Evolutionary conservation across 2,329 filamentous ascomycete species (phyloP).

Genomic region (Chalaropsis thielavioides): DNA sequence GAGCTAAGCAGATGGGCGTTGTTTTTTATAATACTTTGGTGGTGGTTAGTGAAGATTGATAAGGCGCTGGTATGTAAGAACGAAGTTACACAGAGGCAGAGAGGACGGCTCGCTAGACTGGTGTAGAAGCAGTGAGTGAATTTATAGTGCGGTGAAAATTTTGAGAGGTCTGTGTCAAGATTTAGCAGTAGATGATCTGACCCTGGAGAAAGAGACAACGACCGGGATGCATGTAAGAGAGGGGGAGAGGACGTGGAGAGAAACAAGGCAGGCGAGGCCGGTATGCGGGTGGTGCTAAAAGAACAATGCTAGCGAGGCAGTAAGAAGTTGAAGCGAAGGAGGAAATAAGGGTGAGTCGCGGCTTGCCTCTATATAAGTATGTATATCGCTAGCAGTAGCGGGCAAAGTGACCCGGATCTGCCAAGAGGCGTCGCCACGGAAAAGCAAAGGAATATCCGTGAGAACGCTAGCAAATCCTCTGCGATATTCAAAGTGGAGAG

Average conservation of each 20-base stretch:
- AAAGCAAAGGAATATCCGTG: not conserved
- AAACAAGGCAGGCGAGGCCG: not conserved
- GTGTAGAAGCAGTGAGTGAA: not conserved
- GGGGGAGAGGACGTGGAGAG: not conserved
- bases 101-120: too few relatives aligned
- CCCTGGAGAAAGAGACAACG: not conserved
- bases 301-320: not conserved
- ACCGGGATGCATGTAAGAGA: not conserved
- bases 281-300: not conserved
- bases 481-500: not conserved
- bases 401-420: not conserved
- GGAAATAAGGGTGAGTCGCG: not conserved
- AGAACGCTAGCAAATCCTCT: not conserved
- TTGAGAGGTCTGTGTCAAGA: slow-evolving; percentile 2
- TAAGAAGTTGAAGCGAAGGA: not conserved
- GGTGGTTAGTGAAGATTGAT: not conserved
- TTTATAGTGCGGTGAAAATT: slow-evolving; percentile 1
- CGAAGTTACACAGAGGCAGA: not conserved
- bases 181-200: not conserved
- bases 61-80: not conserved
- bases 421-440: not conserved
- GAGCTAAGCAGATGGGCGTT: slow-evolving; percentile 1
- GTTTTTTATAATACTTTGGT: not conserved
- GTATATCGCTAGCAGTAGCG: not conserved
- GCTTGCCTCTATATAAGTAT: not conserved